Evolutionary conservation across 179 eudicot species (phyloP).

Genomic region (Nepenthes alata): DNA sequence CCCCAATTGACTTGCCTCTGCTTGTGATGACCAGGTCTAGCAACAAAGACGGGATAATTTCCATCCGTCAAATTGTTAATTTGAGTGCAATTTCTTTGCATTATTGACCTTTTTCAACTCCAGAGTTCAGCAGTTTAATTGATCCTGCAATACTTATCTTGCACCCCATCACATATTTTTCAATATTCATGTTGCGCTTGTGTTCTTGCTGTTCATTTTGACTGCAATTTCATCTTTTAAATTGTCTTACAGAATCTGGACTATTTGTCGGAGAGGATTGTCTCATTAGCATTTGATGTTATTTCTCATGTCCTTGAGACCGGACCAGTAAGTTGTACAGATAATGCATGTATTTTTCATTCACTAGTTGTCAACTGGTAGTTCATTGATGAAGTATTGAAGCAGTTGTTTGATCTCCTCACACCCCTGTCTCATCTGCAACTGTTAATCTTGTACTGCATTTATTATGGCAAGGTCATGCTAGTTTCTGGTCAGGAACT

Average conservation of each 20-base stretch:
- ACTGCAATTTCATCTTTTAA: not conserved
- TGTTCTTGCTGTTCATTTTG: not conserved
- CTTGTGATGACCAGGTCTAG: too few relatives aligned
- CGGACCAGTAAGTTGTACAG: conserved; percentile 48
- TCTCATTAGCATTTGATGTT: conserved; percentile 69
- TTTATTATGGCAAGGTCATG: not conserved
- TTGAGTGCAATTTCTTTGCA: too few relatives aligned
- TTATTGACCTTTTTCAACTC: too few relatives aligned
- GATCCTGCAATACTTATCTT: too few relatives aligned
- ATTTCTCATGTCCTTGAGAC: conserved; percentile 69
- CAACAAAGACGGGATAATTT: not conserved
- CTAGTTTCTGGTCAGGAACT: not conserved
- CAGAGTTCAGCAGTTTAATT: too few relatives aligned
- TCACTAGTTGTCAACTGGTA: not conserved
- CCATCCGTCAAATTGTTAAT: too few relatives aligned
- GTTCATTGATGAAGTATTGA: not conserved
- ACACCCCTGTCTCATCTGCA: too few relatives aligned
- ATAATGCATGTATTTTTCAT: not conserved
- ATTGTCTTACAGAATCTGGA: conserved; percentile 44
- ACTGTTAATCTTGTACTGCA: too few relatives aligned
- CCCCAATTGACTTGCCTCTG: too few relatives aligned
- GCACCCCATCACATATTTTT: too few relatives aligned
- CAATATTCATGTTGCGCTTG: too few relatives aligned
- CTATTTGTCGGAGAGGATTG: conserved; percentile 48
- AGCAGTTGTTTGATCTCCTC: not conserved